These are phyloP conservation scores for Pyrenophora teres DNA, from an alignment of 2,329 filamentous ascomycete species.

Conservation along the genomic window DNA sequence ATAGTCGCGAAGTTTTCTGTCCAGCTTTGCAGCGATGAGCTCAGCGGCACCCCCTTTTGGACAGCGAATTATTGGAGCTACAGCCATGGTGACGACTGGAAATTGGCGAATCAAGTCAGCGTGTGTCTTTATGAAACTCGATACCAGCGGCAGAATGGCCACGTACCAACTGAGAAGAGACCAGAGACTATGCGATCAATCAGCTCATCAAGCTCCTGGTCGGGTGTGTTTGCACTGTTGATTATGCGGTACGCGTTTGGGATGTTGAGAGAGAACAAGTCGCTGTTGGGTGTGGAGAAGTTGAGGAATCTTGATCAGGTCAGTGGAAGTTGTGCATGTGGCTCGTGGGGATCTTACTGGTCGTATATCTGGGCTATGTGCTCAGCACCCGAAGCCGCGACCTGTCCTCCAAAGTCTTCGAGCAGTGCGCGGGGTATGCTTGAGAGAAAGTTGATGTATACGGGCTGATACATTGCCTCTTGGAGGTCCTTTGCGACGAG, in stretches of 20 bases:
- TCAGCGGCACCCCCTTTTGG: constrained; percentile 92
- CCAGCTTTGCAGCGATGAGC: constrained; percentile 90
- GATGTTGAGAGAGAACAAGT: constrained; percentile 62
- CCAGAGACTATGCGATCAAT: constrained; percentile 93
- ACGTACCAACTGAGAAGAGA: constrained; percentile 77
- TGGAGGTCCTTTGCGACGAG: constrained; percentile 84
- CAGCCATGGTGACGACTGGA: constrained; percentile 90
- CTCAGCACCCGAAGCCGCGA: constrained; percentile 78
- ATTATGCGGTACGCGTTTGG: constrained; percentile 84
- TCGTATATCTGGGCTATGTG: constrained; percentile 92
- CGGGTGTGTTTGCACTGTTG: constrained; percentile 88
- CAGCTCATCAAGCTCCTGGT: constrained; percentile 84
- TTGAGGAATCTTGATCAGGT: background rate
- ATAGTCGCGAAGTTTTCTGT: constrained; percentile 94
- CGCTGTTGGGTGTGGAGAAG: constrained; percentile 1
- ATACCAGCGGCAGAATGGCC: too few species aligned
- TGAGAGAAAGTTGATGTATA: constrained; percentile 95
- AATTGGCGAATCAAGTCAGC: too few species aligned
- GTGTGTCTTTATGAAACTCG: too few species aligned
- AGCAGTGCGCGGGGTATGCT: constrained; percentile 88
- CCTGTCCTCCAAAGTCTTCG: constrained; percentile 92
- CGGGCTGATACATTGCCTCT: constrained; percentile 80
- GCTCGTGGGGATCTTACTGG: constrained; percentile 53
- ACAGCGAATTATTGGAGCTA: constrained; percentile 93
- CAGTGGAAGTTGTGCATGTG: too few species aligned